Evolutionary conservation across 106 monocot genomes (phyloP).

Genomic region (Apostasia ramifera): DNA sequence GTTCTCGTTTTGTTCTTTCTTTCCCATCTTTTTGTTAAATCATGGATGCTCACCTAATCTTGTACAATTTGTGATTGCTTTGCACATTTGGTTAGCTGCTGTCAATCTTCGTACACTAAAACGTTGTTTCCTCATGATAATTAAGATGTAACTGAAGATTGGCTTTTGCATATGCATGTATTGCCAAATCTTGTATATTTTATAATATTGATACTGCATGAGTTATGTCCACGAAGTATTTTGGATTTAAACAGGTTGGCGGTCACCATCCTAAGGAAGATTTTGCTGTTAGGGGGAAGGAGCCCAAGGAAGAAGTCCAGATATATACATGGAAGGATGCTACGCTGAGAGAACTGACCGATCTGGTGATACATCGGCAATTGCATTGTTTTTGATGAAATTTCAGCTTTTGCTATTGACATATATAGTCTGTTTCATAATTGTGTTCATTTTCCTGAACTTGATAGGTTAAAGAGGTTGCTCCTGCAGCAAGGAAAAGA

Average conservation of each 20-base stretch:
- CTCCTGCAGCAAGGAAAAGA: constrained; percentile 79
- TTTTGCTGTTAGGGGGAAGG: constrained; percentile 90
- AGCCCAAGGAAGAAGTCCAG: constrained; percentile 97
- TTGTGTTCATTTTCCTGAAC: not conserved
- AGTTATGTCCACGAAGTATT: not conserved
- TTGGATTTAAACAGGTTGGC: constrained; percentile 35
- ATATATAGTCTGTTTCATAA: not conserved
- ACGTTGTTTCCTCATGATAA: too few species aligned
- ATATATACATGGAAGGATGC: constrained; percentile 99
- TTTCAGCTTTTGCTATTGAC: not conserved
- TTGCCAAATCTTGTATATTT: not conserved
- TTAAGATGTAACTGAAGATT: too few species aligned
- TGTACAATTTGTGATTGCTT: too few species aligned
- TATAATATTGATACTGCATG: not conserved
- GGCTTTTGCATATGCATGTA: not conserved
- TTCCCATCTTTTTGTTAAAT: not conserved
- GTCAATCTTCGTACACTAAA: too few species aligned
- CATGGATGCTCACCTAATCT: not conserved
- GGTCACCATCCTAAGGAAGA: constrained; percentile 80
- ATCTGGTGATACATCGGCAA: constrained; percentile 46
- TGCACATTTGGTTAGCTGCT: too few species aligned
- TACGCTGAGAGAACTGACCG: constrained; percentile 90
- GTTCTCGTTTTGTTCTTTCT: not conserved
- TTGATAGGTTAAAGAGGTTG: constrained; percentile 94
- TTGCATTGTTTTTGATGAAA: not conserved